phyloP scores from a whole-genome alignment of 345 rosid genomes.

The Clarkia xantiana region DNA sequence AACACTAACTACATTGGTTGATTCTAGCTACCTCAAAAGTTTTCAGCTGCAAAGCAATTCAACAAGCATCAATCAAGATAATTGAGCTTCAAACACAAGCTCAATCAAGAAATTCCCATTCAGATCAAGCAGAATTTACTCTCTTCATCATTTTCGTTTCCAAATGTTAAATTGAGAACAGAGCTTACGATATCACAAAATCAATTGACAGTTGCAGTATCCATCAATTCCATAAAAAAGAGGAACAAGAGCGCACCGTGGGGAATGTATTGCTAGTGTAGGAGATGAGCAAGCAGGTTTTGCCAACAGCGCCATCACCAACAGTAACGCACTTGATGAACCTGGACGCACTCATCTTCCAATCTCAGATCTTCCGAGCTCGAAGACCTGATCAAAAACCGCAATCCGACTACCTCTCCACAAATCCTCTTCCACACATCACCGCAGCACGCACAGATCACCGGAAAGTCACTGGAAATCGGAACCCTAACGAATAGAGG shows the following conservation, averaged over 20 bases:
- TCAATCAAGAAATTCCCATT: no score
- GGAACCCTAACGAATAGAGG: not conserved
- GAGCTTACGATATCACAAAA: no score
- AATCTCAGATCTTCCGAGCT: conserved; percentile 7
- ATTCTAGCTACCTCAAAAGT: no score
- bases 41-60: no score
- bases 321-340: conserved; percentile 96
- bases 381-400: conserved; percentile 7
- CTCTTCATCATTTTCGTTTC: no score
- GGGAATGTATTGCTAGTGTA: conserved; percentile 97
- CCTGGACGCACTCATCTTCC: conserved; percentile 75
- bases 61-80: no score
- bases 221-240: not conserved
- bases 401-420: not conserved
- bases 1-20: no score
- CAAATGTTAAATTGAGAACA: no score
- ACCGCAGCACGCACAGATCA: conserved; percentile 3
- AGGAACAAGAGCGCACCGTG: conserved; percentile 28
- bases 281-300: conserved; percentile 88
- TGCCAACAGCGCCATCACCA: conserved; percentile 97
- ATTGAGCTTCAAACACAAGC: no score
- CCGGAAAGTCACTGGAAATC: not conserved
- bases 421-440: not conserved
- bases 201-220: no score
- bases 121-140: no score